Evolutionary conservation across 257 asterid genomes (phyloP).

Genomic region (Jacaranda mimosifolia): DNA sequence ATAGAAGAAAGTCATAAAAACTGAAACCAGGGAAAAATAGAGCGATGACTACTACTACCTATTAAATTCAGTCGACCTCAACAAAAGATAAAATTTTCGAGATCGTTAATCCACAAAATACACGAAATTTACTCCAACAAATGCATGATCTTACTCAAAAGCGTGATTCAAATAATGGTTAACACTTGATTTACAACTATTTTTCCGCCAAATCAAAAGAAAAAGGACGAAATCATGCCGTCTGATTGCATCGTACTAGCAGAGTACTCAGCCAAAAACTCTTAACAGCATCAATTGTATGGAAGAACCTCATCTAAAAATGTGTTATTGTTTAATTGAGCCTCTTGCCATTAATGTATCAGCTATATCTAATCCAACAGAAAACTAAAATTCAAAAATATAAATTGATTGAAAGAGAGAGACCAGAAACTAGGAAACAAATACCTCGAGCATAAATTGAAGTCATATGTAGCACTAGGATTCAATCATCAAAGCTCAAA

Average conservation of each 20-base stretch:
- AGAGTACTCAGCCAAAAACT: not conserved
- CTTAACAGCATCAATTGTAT: constrained; percentile 32
- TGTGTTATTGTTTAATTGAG: no score
- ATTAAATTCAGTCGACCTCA: not conserved
- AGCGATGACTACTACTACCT: not conserved
- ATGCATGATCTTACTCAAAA: constrained; percentile 8
- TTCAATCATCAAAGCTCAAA: no score
- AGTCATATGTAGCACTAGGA: no score
- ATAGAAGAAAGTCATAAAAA: not conserved
- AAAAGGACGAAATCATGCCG: constrained; percentile 4
- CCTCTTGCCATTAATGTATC: no score
- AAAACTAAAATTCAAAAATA: no score
- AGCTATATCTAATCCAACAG: no score
- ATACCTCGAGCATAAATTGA: no score
- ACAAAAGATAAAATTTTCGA: not conserved
- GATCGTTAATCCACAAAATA: not conserved
- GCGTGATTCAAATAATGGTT: constrained; percentile 1
- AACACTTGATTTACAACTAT: not conserved
- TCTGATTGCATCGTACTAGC: constrained; percentile 58
- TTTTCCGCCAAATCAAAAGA: not conserved
- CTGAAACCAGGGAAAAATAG: no score
- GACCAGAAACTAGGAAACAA: no score
- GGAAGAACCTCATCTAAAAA: constrained; percentile 13
- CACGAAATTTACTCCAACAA: constrained; percentile 4
- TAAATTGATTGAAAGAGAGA: no score